Percentiles rank a stretch among this genome's conserved stretches.
phyloP scores from a whole-genome alignment of 164 flowering plant species.

The Pachysandra terminalis region DNA sequence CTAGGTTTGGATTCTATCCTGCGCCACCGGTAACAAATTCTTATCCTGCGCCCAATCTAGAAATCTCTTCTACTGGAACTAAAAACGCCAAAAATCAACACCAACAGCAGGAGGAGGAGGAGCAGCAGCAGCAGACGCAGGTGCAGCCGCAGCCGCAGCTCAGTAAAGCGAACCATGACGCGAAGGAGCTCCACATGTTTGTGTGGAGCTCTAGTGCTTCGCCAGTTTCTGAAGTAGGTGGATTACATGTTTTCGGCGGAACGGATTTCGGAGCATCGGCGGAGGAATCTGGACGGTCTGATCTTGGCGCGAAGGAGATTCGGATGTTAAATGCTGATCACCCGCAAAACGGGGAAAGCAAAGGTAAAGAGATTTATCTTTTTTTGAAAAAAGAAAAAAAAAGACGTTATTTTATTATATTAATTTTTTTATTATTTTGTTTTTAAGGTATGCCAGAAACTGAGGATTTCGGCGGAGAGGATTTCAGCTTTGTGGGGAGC shows the following conservation, averaged over 20 bases:
- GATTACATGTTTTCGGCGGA: too few relatives aligned
- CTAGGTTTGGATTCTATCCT: slow-evolving; percentile 75
- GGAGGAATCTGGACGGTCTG: slow-evolving; percentile 76
- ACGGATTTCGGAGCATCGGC: slow-evolving; percentile 51
- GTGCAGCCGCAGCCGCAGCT: slow-evolving; percentile 10
- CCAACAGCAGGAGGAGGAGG: slow-evolving; percentile 19
- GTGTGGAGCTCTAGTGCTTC: slow-evolving; percentile 96
- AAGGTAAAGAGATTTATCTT: slow-evolving; percentile 38
- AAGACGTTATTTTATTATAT: background rate
- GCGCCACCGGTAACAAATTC: slow-evolving; percentile 33
- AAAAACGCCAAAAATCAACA: slow-evolving; percentile 10
- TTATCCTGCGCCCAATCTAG: slow-evolving; percentile 89
- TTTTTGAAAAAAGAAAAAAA: background rate
- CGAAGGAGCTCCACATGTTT: slow-evolving; percentile 95
- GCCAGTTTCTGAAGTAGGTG: slow-evolving; percentile 78
- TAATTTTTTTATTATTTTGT: background rate
- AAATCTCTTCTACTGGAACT: slow-evolving; percentile 35
- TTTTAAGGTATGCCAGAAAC: slow-evolving; percentile 20
- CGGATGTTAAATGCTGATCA: slow-evolving; percentile 75
- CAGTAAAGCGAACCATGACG: slow-evolving; percentile 57
- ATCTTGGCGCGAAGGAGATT: slow-evolving; percentile 86
- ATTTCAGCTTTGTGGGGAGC: slow-evolving; percentile 48
- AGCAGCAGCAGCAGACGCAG: slow-evolving; percentile 6
- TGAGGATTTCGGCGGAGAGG: slow-evolving; percentile 39
- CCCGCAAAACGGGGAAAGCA: slow-evolving; percentile 62